A percentile compares a stretch with the other conserved stretches of the same genome.
Evolutionary conservation across 169 alveolate species (phyloP).

Genomic region (Plasmodium malariae): DNA sequence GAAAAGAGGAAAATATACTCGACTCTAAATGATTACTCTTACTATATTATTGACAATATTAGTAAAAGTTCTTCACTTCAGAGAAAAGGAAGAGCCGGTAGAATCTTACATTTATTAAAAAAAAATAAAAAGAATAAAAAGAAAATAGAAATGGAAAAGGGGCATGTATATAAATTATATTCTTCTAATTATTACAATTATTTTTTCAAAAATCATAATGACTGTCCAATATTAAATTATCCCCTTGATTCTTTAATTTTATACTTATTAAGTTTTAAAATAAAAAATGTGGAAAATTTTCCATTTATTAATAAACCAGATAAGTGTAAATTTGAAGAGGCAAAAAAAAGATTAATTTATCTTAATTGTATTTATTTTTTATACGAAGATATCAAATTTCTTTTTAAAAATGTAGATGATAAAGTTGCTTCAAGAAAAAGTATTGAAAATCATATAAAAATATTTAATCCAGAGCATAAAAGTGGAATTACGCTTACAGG

Average conservation of each 20-base stretch:
- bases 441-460: constrained; percentile 58
- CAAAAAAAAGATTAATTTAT: constrained; percentile 74
- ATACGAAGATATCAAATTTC: constrained; percentile 52
- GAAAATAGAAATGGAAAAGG: constrained; percentile 73
- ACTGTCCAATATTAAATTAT: constrained; percentile 67
- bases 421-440: constrained; percentile 56
- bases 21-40: constrained; percentile 89
- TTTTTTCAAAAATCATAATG: constrained; percentile 75
- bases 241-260: constrained; percentile 73
- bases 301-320: constrained; percentile 78
- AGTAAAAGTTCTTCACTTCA: constrained; percentile 95
- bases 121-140: constrained; percentile 73
- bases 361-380: constrained; percentile 61
- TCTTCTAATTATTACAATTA: constrained; percentile 74
- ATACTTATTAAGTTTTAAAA: constrained; percentile 71
- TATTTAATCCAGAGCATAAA: constrained; percentile 54
- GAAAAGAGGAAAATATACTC: constrained; percentile 94
- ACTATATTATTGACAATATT: constrained; percentile 91
- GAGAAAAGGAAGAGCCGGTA: constrained; percentile 99
- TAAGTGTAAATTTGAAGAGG: constrained; percentile 62
- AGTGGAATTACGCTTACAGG: constrained; percentile 69
- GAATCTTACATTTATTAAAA: constrained; percentile 83
- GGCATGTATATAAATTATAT: constrained; percentile 76
- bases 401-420: constrained; percentile 46
- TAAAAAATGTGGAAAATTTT: constrained; percentile 65